Base-by-base conservation (phyloP, 208 protist species). In the Tritrichomonas foetus region DNA sequence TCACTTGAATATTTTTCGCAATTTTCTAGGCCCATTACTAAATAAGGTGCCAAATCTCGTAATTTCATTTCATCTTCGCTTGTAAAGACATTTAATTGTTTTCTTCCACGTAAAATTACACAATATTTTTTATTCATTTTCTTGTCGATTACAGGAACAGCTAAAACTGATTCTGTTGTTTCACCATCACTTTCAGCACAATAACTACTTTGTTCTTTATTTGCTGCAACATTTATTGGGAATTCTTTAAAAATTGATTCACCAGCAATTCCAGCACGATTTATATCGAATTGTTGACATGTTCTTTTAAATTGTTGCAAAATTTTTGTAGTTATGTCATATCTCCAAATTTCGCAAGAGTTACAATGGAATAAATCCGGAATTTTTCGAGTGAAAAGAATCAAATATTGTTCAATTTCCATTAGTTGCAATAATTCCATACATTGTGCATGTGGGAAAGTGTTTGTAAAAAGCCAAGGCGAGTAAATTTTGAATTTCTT, bases 401-500 rank as follows among this genome's bases (percentile, higher is more conserved):
- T 16, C 0, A 89, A 16, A 39, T 44, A 89, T 36, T 89, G 78
- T 39, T 89, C 78, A 0, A 89, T 33, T 89, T 89, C 78, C 78
- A 89, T 89, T 39, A 89, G 27, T 57, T 89, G 78, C 14, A 44
- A 8, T 39, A 89, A 47, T 20, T 89, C 78, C 3, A 53, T 39
- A 61, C 33, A 53, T 9, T 44, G 27, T 1, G 11, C 14, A 36
- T 89, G 47, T 16, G 78, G 78, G 11, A n/a, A 33, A 39, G 53
- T 36, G 0, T 3, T 0, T 33, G 78, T 14, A 27, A 39, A 61
- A 11, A 89, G 27, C 78, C 78, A 89, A 27, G 20, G 44, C 14
- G 47, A 57, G 47, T 89, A 47, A 39, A 89, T 36, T 61, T 89
- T 89, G 22, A 89, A 89, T 30, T 89, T 44, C 39, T 89, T 49